Conservation (phyloP, 495 filamentous ascomycete genomes). For the Talaromyces ruber region DNA sequence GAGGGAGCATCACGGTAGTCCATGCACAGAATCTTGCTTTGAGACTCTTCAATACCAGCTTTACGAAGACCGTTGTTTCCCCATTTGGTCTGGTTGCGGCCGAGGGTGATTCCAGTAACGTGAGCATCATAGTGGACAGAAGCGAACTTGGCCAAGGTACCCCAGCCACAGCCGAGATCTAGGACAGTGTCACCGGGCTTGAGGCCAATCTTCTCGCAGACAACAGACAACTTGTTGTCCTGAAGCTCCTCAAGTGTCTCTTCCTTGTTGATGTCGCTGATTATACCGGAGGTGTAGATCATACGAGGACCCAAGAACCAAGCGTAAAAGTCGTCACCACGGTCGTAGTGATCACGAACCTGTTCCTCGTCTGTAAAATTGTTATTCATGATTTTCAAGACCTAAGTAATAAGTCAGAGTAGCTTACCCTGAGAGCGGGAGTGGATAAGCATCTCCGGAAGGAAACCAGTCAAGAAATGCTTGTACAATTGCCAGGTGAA, state of each 20-base stretch:
- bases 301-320: constrained; percentile 68
- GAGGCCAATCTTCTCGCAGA: constrained; percentile 64
- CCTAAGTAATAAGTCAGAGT: neutral
- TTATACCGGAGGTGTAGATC: constrained; percentile 66
- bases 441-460: constrained; percentile 62
- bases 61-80: constrained; percentile 57
- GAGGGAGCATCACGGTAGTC: constrained; percentile 62
- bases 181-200: constrained; percentile 54
- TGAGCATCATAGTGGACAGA: constrained; percentile 53
- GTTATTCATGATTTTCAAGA: neutral
- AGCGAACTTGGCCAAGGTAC: constrained; percentile 60
- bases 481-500: constrained; percentile 58
- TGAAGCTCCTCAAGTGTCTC: constrained; percentile 60
- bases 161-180: constrained; percentile 67
- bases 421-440: constrained; percentile 57
- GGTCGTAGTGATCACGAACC: constrained; percentile 68
- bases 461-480: constrained; percentile 60
- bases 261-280: constrained; percentile 57
- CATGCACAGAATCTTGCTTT: constrained; percentile 57
- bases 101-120: constrained; percentile 59
- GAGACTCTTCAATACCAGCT: constrained; percentile 49
- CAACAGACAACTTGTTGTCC: constrained; percentile 62
- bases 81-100: constrained; percentile 65
- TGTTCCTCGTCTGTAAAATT: constrained; percentile 56
- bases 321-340: constrained; percentile 67